phyloP scores from a whole-genome alignment of 495 filamentous ascomycete species.

The Daldinia loculata region DNA sequence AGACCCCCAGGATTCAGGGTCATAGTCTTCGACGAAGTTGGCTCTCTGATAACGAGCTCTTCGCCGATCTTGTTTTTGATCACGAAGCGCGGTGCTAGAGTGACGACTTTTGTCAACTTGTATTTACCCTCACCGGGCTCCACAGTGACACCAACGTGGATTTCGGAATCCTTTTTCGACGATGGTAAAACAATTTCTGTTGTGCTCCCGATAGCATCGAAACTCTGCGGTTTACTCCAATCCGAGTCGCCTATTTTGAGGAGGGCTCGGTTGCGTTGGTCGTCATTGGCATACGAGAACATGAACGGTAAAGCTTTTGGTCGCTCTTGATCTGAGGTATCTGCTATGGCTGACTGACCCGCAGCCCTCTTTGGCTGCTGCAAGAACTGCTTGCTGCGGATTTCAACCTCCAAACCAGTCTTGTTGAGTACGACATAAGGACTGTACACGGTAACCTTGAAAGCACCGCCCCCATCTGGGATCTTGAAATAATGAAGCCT shows the following conservation, averaged over 20 bases:
- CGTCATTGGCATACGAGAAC: conserved; percentile 90
- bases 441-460: conserved; percentile 92
- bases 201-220: conserved; percentile 96
- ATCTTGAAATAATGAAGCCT: conserved; percentile 93
- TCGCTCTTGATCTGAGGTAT: conserved; percentile 49
- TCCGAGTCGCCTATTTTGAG: conserved; percentile 86
- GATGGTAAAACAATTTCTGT: conserved; percentile 85
- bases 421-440: conserved; percentile 95
- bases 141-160: conserved; percentile 88
- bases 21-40: conserved; percentile 81
- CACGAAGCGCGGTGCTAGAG: conserved; percentile 91
- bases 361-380: conserved; percentile 82
- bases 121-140: conserved; percentile 95
- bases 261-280: conserved; percentile 86
- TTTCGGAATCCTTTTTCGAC: conserved; percentile 72
- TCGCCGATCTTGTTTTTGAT: conserved; percentile 92
- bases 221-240: conserved; percentile 97
- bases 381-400: conserved; percentile 88
- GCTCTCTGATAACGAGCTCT: conserved; percentile 87
- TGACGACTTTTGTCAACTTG: conserved; percentile 93
- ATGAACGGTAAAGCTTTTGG: conserved; percentile 88
- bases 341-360: conserved; percentile 68
- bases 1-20: conserved; percentile 77
- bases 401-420: conserved; percentile 87
- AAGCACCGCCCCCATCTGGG: conserved; percentile 92